A percentile compares a stretch with the other conserved stretches of the same genome.
phyloP scores from a whole-genome alignment of 1,139 yeast species.

The Taiozyma onychis region DNA sequence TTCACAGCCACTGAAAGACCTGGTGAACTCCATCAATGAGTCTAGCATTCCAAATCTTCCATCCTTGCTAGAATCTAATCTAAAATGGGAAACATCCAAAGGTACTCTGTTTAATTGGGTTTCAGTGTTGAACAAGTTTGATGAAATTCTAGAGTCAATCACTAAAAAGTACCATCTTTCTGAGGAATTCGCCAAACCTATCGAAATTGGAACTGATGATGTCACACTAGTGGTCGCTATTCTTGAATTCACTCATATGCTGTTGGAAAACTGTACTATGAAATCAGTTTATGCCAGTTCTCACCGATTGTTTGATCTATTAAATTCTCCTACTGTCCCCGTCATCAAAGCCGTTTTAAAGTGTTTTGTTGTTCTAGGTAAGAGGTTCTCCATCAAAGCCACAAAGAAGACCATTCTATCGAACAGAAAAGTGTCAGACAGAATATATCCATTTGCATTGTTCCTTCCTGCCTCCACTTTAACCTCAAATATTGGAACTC shows the following conservation, averaged over 20 bases:
- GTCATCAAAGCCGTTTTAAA: constrained; percentile 59
- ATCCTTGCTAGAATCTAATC: constrained; percentile 11
- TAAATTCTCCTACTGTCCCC: constrained; percentile 55
- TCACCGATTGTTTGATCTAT: constrained; percentile 54
- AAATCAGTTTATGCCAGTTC: constrained; percentile 63
- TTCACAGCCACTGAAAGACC: constrained; percentile 14
- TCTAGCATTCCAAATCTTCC: constrained; percentile 27
- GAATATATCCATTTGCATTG: constrained; percentile 36
- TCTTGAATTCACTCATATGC: constrained; percentile 53
- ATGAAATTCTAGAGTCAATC: constrained; percentile 50
- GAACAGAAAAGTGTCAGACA: constrained; percentile 40
- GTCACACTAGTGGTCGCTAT: constrained; percentile 43
- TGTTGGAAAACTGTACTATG: constrained; percentile 67
- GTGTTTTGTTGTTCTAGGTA: constrained; percentile 57
- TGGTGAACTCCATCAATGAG: constrained; percentile 30
- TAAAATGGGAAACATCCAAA: constrained; percentile 58
- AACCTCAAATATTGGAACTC: constrained; percentile 23
- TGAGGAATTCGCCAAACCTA: constrained; percentile 41
- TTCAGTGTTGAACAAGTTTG: constrained; percentile 69
- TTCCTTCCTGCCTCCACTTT: constrained; percentile 46
- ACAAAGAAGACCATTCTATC: constrained; percentile 40
- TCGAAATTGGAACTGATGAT: constrained; percentile 42
- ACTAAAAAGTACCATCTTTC: constrained; percentile 51
- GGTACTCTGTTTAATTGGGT: constrained; percentile 80
- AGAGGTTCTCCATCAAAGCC: constrained; percentile 45